These are phyloP conservation scores for Tuber umbilicatum DNA, from an alignment of 495 filamentous ascomycete genomes.

Conservation along the genomic window DNA sequence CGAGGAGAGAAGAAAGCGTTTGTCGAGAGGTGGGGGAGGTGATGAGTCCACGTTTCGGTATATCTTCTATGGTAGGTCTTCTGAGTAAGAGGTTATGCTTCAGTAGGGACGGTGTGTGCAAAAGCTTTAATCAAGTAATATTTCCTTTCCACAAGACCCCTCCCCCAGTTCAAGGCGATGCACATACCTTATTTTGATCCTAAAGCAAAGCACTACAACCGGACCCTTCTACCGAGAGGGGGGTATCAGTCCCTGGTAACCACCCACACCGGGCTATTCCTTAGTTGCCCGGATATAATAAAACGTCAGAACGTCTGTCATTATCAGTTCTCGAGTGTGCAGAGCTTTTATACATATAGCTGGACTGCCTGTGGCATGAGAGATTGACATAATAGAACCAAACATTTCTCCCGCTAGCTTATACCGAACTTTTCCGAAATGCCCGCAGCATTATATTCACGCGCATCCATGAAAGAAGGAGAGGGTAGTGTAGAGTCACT, in stretches of 20 bases:
- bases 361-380: neutral
- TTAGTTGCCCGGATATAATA: neutral
- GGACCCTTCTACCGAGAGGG: neutral
- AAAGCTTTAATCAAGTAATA: neutral
- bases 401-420: neutral
- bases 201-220: neutral
- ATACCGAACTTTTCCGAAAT: neutral
- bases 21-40: conserved; percentile 40
- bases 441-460: neutral
- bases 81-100: neutral
- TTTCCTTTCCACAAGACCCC: neutral
- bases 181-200: neutral
- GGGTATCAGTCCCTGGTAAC: neutral
- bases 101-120: neutral
- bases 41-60: conserved; percentile 7
- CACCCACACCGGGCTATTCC: neutral
- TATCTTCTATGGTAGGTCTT: neutral
- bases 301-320: neutral
- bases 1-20: conserved; percentile 34
- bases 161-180: neutral
- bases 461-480: neutral
- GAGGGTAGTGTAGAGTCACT: neutral
- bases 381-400: neutral
- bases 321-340: neutral
- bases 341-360: neutral